Evolutionary conservation across 768 basidiomycete species (phyloP).

Genomic region (Boletus insuetus): DNA sequence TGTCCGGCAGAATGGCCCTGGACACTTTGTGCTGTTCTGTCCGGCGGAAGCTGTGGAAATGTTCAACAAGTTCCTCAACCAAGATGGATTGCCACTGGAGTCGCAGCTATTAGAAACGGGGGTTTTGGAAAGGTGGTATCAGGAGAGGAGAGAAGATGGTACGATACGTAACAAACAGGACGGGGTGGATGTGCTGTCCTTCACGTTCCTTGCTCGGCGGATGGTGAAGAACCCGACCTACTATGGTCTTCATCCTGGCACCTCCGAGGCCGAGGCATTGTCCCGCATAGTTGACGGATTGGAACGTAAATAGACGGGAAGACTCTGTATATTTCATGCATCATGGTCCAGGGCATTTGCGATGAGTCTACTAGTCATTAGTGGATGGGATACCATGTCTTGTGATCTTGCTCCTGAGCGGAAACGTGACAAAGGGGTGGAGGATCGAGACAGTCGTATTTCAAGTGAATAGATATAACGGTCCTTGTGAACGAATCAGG

Average conservation of each 20-base stretch:
- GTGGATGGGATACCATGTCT: not conserved
- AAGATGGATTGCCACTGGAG: conserved; percentile 85
- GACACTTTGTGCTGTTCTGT: conserved; percentile 84
- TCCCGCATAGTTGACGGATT: conserved; percentile 68
- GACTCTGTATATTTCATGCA: not conserved
- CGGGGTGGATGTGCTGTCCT: conserved; percentile 72
- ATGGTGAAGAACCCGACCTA: conserved; percentile 79
- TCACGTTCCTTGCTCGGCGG: conserved; percentile 75
- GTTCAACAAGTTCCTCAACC: conserved; percentile 75
- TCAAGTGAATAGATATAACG: too few relatives aligned
- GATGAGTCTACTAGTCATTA: not conserved
- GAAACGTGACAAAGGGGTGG: too few relatives aligned
- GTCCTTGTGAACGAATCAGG: too few relatives aligned
- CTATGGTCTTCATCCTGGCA: conserved; percentile 56
- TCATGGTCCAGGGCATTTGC: too few relatives aligned
- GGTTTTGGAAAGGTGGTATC: conserved; percentile 49
- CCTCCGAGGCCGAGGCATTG: conserved; percentile 50
- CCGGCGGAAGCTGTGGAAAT: conserved; percentile 82
- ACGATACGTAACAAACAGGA: conserved; percentile 56
- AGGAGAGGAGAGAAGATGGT: conserved; percentile 35
- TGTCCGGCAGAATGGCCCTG: conserved; percentile 55
- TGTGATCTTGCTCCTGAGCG: not conserved
- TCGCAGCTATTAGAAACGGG: conserved; percentile 62
- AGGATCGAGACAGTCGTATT: too few relatives aligned
- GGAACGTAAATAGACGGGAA: conserved; percentile 10